Percentiles rank a stretch among this genome's conserved stretches.
Conservation (phyloP, 208 protist genomes). For the Leishmania major region DNA sequence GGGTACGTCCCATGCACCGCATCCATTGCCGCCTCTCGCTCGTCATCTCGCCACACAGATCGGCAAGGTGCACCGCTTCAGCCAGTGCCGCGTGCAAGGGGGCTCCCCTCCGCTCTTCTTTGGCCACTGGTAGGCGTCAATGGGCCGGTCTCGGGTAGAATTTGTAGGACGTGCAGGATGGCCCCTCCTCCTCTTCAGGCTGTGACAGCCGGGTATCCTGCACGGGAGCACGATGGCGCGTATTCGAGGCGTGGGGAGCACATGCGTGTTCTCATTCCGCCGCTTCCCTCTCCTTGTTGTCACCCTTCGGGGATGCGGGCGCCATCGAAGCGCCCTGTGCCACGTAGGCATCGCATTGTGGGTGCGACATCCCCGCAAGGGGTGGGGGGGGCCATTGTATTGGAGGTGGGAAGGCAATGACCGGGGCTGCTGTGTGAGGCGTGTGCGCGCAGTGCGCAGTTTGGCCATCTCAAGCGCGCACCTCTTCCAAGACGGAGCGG, state of each 20-base stretch:
- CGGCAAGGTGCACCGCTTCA: not conserved
- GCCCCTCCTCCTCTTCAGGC: not conserved
- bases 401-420: not conserved
- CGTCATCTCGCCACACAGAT: not conserved
- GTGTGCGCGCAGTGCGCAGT: not conserved
- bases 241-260: not conserved
- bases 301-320: not conserved
- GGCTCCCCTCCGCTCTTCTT: not conserved
- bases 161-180: not conserved
- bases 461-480: not conserved
- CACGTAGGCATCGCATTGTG: not conserved
- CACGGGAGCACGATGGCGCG: not conserved
- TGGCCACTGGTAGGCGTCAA: not conserved
- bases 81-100: not conserved
- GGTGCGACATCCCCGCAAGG: not conserved
- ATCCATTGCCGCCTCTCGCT: not conserved
- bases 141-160: no score
- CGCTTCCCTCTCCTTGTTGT: not conserved
- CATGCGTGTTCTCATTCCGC: not conserved
- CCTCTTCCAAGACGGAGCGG: not conserved
- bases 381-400: no score
- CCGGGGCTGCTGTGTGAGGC: not conserved
- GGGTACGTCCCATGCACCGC: no score
- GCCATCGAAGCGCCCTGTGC: not conserved
- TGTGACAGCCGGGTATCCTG: not conserved